A percentile compares a stretch with the other conserved stretches of the same genome.
Evolutionary conservation across 108 stramenopile genomes (phyloP).

Genomic region (Nitzschia sp.): DNA sequence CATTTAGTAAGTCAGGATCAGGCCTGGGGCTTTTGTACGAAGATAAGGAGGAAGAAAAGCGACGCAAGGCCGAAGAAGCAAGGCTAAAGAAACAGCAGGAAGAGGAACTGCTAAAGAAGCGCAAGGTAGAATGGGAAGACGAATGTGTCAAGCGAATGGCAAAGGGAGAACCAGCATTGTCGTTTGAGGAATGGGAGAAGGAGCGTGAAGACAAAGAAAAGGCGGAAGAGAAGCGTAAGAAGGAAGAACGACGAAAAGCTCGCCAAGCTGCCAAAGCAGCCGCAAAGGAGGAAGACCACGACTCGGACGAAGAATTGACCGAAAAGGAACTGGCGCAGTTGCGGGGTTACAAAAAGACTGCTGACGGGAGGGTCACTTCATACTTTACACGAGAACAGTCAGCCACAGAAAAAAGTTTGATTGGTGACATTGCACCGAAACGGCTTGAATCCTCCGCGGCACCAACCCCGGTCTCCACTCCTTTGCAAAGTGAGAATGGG

Average conservation of each 20-base stretch:
- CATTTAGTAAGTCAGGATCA: constrained; percentile 48
- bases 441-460: constrained; percentile 46
- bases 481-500: constrained; percentile 6
- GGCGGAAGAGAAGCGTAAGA: constrained; percentile 58
- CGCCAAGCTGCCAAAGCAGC: constrained; percentile 33
- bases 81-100: constrained; percentile 54
- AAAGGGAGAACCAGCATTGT: constrained; percentile 57
- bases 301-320: constrained; percentile 64
- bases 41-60: constrained; percentile 81
- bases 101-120: constrained; percentile 54
- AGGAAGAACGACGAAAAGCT: constrained; percentile 44
- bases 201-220: constrained; percentile 55
- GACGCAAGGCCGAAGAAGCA: constrained; percentile 45
- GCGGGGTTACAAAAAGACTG: constrained; percentile 93
- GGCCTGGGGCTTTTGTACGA: constrained; percentile 57
- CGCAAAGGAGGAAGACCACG: constrained; percentile 22
- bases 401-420: constrained; percentile 80
- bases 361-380: constrained; percentile 92
- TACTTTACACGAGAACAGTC: constrained; percentile 95
- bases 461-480: constrained; percentile 10
- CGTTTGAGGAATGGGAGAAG: constrained; percentile 82
- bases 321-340: constrained; percentile 65
- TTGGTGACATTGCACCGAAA: constrained; percentile 92
- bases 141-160: constrained; percentile 80
- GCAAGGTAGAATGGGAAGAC: constrained; percentile 84